Conservation (phyloP, 345 rosid species). For the Odontarrhena argentea region DNA sequence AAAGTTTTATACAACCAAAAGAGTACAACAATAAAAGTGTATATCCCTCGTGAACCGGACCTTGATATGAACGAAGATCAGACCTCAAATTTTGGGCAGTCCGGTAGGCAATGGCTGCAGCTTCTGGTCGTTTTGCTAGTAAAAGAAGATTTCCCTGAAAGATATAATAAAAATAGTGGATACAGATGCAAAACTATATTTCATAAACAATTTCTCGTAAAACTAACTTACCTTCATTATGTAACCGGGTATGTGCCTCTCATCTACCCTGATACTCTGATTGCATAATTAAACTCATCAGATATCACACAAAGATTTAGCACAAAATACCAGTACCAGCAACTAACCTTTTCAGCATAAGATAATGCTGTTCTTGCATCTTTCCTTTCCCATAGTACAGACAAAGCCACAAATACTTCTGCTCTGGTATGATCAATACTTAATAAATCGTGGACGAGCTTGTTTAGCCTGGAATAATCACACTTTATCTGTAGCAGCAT, state of each 20-base stretch:
- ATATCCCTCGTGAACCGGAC: conserved; percentile 43
- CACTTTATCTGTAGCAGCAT: conserved; percentile 88
- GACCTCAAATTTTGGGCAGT: conserved; percentile 95
- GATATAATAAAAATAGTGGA: neutral
- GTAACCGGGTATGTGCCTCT: conserved; percentile 88
- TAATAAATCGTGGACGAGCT: conserved; percentile 89
- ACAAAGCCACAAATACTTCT: conserved; percentile 87
- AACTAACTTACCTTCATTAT: conserved; percentile 78
- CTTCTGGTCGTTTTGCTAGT: conserved; percentile 78
- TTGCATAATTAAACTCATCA: conserved; percentile 36
- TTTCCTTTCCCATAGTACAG: conserved; percentile 84
- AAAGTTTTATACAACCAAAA: conserved; percentile 23
- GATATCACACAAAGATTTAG: conserved; percentile 27
- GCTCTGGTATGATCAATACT: conserved; percentile 84
- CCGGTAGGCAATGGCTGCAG: conserved; percentile 86
- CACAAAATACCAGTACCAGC: conserved; percentile 13
- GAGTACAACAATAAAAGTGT: conserved; percentile 28
- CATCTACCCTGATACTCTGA: conserved; percentile 92
- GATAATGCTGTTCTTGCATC: conserved; percentile 86
- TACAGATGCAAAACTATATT: neutral
- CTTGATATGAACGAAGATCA: conserved; percentile 99
- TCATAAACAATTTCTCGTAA: neutral
- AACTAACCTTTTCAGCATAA: conserved; percentile 91
- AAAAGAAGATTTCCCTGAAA: conserved; percentile 83
- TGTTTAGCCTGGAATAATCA: conserved; percentile 77